Base-by-base conservation (phyloP, 371 early-diverging fungal species). In the Mortierella sp. region DNA sequence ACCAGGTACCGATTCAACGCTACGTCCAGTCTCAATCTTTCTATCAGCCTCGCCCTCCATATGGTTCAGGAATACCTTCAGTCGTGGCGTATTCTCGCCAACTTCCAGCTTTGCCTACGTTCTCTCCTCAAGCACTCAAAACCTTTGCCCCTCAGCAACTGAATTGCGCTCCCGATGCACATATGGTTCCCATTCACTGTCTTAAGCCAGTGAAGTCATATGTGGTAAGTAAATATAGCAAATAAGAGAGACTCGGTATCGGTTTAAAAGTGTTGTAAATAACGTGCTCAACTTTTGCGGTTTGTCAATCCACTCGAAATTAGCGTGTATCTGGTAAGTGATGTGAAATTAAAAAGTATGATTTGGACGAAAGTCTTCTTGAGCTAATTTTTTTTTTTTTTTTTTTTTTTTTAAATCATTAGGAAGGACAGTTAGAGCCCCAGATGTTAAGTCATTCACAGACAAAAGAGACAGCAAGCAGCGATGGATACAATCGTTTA, bases 131-230 rank as follows among this genome's bases (percentile, higher is more conserved):
- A 10, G 75, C 75, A 5, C 52, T 70, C 32, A 62, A 15, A 36
- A 74, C 80, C 0, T 64, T 79, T 58, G 75, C 75, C 7, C 71
- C 71, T 0, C 62, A 53, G 24, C 80, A 74, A 28, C 62, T 70
- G 47, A 45, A 22, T 4, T 47, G 32, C 24, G 55, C 70, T 11
- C 71, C 74, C 13, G 71, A 74, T 40, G 80, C 80, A 6, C 59
- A 67, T 15, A 67, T 74, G 58, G 80, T 79, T 13, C 73, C 80
- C 2, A 79, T 79, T 16, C 75, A 48, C 10, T 41, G 64, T 41
- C 72, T 79, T 8, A 71, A 67, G 33, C 62, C 65, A 0, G 65
- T 58, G 19, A 79, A 68, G 22, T 32, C 69, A 1, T 71, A 74
- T 48, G 80, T 79, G 69, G 80, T 74, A 19, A 24, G 69, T 67